Percentiles rank a stretch among this genome's conserved stretches.
These are phyloP conservation scores for Cercospora zeina DNA, from an alignment of 2,329 filamentous ascomycete genomes.

Conservation along the genomic window DNA sequence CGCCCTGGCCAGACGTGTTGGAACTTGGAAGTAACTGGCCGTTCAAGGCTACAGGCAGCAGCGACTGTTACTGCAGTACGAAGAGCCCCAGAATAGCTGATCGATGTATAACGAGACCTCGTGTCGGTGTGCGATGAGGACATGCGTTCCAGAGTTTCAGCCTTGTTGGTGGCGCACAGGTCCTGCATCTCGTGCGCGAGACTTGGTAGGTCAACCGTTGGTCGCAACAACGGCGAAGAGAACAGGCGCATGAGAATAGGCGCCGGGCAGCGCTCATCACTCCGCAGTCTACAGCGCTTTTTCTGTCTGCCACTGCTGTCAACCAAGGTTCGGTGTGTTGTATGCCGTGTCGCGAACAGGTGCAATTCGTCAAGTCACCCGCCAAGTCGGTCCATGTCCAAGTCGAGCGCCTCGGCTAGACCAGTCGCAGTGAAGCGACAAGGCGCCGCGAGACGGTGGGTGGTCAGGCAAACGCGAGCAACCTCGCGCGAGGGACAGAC, in stretches of 20 bases:
- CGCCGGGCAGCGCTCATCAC: background rate
- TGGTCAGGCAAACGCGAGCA: background rate
- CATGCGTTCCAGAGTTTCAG: slow-evolving; percentile 10
- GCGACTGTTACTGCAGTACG: background rate
- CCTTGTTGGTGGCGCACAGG: slow-evolving; percentile 16
- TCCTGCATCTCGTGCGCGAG: background rate
- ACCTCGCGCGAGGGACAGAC: background rate
- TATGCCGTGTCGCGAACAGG: background rate
- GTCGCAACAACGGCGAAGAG: background rate
- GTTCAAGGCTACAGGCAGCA: background rate
- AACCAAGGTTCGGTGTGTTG: background rate
- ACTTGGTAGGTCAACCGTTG: background rate
- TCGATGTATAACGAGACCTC: background rate
- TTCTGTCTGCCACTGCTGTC: background rate
- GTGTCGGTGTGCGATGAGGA: background rate
- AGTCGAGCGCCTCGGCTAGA: background rate
- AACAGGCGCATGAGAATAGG: background rate
- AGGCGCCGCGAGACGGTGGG: background rate
- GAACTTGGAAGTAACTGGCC: background rate
- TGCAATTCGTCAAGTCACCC: background rate
- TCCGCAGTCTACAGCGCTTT: background rate
- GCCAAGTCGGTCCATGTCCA: background rate
- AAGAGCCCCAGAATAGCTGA: background rate
- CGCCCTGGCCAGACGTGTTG: background rate
- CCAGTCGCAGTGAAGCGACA: background rate